Evolutionary conservation across 805 yeast species (phyloP).

Genomic region (Yarrowia bubula): DNA sequence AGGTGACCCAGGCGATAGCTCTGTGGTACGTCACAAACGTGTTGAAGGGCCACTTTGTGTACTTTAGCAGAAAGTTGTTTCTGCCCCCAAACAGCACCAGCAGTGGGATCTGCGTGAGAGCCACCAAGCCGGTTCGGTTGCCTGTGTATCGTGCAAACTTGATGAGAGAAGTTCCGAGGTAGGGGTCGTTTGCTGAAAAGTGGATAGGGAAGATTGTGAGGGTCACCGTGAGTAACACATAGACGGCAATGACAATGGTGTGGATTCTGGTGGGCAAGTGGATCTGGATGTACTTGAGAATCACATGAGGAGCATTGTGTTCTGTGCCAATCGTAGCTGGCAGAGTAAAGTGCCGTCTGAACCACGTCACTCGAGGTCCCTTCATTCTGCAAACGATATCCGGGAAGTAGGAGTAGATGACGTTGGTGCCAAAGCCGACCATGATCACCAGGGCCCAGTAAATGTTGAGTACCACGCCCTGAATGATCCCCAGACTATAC

Average conservation of each 20-base stretch:
- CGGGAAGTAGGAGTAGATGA: conserved; percentile 10
- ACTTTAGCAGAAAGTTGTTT: conserved; percentile 7
- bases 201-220: conserved; percentile 20
- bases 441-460: conserved; percentile 11
- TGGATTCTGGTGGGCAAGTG: conserved; percentile 15
- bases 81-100: conserved; percentile 1
- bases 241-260: conserved; percentile 8
- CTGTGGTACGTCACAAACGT: conserved; percentile 15
- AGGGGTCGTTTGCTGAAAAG: conserved; percentile 1
- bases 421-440: conserved; percentile 9
- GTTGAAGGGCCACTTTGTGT: conserved; percentile 17
- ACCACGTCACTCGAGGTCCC: conserved; percentile 5
- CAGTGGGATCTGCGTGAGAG: conserved; percentile 14
- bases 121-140: conserved; percentile 21
- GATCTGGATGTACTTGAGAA: conserved; percentile 16
- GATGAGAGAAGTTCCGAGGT: conserved; percentile 13
- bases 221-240: not conserved
- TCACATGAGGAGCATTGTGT: conserved; percentile 8
- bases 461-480: conserved; percentile 18
- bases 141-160: conserved; percentile 15
- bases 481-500: conserved; percentile 19
- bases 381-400: conserved; percentile 4
- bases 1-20: conserved; percentile 23
- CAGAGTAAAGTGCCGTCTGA: conserved; percentile 9
- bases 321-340: conserved; percentile 4